phyloP scores from a whole-genome alignment of 148 eudicot genomes.

The Selenicereus undatus region DNA sequence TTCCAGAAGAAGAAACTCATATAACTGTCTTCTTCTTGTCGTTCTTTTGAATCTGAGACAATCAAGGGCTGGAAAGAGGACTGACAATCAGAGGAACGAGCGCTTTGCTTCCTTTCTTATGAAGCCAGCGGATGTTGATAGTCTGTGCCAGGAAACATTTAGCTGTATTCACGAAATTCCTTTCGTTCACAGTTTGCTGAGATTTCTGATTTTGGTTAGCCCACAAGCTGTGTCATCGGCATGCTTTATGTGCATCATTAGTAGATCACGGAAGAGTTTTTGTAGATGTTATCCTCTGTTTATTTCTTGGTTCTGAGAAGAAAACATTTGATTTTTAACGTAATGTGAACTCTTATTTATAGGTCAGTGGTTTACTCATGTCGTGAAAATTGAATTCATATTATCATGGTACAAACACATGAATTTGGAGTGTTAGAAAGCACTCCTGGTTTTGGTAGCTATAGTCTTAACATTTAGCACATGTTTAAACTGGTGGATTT shows the following conservation, averaged over 20 bases:
- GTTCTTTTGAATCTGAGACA: neutral
- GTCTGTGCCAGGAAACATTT: slow-evolving; percentile 6
- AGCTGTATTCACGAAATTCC: neutral
- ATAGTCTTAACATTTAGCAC: too few species aligned
- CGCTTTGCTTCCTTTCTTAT: neutral
- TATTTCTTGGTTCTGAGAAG: neutral
- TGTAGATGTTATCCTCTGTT: neutral
- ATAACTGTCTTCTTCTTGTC: slow-evolving; percentile 24
- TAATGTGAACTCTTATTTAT: neutral
- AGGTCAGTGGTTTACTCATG: neutral
- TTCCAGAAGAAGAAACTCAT: slow-evolving; percentile 77
- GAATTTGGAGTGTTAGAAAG: neutral
- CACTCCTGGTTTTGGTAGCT: neutral
- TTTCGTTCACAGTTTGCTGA: neutral
- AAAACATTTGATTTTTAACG: neutral
- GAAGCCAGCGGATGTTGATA: neutral
- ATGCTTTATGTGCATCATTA: neutral
- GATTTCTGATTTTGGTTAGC: neutral
- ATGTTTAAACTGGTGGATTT: neutral
- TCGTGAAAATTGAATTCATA: neutral
- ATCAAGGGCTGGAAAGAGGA: neutral
- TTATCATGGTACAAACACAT: neutral
- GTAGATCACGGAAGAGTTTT: neutral
- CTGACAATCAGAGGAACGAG: neutral
- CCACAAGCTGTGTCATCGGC: neutral